Evolutionary conservation across 306 rosid genomes (phyloP).

Genomic region (Gynostemma pentaphyllum): DNA sequence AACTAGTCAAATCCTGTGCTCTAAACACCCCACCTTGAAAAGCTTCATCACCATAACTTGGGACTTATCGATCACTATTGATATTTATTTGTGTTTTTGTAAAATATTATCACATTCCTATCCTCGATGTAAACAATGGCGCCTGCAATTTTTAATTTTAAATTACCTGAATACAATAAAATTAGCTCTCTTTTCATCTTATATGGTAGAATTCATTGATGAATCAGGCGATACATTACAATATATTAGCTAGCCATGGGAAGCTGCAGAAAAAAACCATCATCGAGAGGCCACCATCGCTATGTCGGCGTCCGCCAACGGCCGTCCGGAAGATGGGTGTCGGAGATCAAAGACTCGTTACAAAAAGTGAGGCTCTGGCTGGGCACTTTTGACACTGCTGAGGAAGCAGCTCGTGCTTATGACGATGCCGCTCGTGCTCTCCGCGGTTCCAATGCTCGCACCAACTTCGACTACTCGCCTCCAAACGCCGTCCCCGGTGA

Average conservation of each 20-base stretch:
- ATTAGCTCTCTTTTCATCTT: neutral
- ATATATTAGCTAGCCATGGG: neutral
- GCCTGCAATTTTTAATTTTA: too few relatives aligned
- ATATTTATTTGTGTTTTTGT: too few relatives aligned
- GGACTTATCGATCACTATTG: too few relatives aligned
- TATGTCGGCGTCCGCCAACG: slow-evolving; percentile 67
- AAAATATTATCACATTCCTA: too few relatives aligned
- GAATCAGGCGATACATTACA: neutral
- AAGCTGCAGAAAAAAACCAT: slow-evolving; percentile 29
- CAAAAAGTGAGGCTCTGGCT: slow-evolving; percentile 76
- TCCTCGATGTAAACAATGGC: too few relatives aligned
- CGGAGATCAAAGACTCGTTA: slow-evolving; percentile 71
- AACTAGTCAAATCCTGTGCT: too few relatives aligned
- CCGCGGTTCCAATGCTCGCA: slow-evolving; percentile 58
- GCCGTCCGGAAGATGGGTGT: slow-evolving; percentile 83
- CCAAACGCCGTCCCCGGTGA: slow-evolving; percentile 10
- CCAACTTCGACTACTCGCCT: slow-evolving; percentile 47
- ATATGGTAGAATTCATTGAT: neutral
- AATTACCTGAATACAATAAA: too few relatives aligned
- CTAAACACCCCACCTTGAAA: too few relatives aligned
- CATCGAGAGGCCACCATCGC: slow-evolving; percentile 55
- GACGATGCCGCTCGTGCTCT: slow-evolving; percentile 52
- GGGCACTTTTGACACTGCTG: slow-evolving; percentile 61
- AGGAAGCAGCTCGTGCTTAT: slow-evolving; percentile 64
- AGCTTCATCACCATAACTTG: too few relatives aligned